Percentiles rank a stretch among this genome's conserved stretches.
phyloP scores from a whole-genome alignment of 2,329 filamentous ascomycete species.

The Ophiostoma populinum region DNA sequence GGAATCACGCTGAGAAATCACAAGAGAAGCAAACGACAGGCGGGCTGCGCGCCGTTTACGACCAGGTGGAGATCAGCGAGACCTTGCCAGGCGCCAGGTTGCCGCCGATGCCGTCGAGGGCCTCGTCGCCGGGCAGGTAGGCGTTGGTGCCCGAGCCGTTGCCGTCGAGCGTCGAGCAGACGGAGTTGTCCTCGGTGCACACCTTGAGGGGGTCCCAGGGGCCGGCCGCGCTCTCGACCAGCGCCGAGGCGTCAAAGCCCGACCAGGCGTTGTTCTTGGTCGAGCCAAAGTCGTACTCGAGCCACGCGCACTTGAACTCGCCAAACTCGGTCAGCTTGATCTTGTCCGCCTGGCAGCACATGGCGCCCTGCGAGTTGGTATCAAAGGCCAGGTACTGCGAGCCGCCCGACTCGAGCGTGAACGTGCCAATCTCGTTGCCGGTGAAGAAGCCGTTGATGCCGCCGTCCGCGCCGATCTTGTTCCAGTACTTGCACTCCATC shows the following conservation, averaged over 20 bases:
- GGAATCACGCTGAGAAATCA: not conserved
- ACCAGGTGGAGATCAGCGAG: conserved; percentile 10
- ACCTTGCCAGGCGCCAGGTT: conserved; percentile 16
- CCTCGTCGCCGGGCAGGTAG: conserved; percentile 19
- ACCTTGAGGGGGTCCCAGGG: conserved; percentile 20
- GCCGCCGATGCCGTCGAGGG: conserved; percentile 18
- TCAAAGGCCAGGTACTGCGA: conserved; percentile 27
- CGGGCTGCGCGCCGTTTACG: conserved; percentile 4
- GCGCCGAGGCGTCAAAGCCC: conserved; percentile 32
- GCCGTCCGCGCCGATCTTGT: conserved; percentile 32
- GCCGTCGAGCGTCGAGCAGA: conserved; percentile 18
- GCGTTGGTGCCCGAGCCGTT: conserved; percentile 18
- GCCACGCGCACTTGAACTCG: conserved; percentile 28
- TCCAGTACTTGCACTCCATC: conserved; percentile 27
- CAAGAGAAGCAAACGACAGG: not conserved
- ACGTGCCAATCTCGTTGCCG: conserved; percentile 21
- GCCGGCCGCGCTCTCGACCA: conserved; percentile 24
- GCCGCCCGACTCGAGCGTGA: conserved; percentile 22
- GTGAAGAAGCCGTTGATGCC: conserved; percentile 30
- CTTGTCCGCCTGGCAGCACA: conserved; percentile 22
- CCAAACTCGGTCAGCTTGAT: conserved; percentile 21
- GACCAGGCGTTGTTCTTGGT: conserved; percentile 29
- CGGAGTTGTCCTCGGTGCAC: conserved; percentile 20
- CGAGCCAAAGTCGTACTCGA: conserved; percentile 32
- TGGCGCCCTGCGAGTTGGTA: conserved; percentile 29